These are phyloP conservation scores for Leishmania aethiopica DNA, from an alignment of 208 protist species.

Conservation along the genomic window DNA sequence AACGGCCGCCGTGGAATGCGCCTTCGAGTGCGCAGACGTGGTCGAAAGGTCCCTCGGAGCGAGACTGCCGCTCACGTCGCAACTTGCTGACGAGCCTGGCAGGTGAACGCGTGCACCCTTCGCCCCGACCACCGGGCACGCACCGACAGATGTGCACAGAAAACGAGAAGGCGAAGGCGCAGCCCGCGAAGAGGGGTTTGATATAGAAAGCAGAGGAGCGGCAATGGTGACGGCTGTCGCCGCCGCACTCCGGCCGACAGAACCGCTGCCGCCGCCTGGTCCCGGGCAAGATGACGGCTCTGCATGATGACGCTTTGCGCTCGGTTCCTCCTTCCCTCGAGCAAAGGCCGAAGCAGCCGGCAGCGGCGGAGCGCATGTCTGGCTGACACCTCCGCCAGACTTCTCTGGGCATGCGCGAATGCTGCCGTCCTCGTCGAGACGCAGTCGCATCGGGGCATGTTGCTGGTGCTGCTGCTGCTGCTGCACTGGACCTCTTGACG, in stretches of 20 bases:
- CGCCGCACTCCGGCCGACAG: neutral
- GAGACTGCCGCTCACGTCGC: neutral
- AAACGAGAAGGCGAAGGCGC: neutral
- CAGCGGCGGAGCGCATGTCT: neutral
- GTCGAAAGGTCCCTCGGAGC: neutral
- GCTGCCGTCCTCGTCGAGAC: neutral
- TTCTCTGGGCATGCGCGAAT: neutral
- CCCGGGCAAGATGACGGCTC: neutral
- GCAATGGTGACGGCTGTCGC: neutral
- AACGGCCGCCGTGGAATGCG: neutral
- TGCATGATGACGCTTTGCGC: conserved; percentile 5
- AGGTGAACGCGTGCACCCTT: neutral
- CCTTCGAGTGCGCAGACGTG: neutral
- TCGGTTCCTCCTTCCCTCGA: neutral
- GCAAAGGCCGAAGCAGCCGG: neutral
- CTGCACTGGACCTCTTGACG: neutral
- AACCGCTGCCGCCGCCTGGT: neutral
- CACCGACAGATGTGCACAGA: neutral
- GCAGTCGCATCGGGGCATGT: neutral
- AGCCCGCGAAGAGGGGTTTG: neutral
- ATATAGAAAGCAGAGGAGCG: neutral
- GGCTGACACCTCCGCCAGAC: too few relatives aligned
- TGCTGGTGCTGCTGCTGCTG: neutral
- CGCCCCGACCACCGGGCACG: neutral
- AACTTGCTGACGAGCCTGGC: neutral